Conservation (phyloP, 2,329 filamentous ascomycete species). For the Fusarium sp. region DNA sequence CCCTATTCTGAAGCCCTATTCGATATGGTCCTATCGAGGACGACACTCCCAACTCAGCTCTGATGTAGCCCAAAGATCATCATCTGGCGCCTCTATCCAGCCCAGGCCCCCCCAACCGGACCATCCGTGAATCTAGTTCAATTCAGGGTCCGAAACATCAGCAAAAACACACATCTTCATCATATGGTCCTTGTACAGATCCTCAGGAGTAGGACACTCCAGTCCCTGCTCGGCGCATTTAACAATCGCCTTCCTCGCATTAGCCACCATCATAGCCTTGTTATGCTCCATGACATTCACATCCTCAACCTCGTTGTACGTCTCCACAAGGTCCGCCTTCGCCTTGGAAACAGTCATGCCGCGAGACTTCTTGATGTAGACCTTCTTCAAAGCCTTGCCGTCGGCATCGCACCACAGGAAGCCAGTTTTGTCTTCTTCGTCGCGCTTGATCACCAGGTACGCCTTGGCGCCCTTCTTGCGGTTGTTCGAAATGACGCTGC, state of each 20-base stretch:
- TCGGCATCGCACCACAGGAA: constrained; percentile 10
- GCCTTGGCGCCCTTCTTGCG: constrained; percentile 1
- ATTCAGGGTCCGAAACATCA: background rate
- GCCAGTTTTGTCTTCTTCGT: background rate
- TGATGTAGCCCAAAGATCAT: no score
- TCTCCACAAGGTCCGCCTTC: background rate
- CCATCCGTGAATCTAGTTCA: background rate
- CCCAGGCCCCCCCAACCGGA: rapidly evolving
- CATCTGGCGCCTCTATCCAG: rapidly evolving
- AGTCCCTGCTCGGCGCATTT: background rate
- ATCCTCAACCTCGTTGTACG: background rate
- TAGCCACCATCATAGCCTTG: background rate
- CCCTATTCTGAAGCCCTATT: background rate
- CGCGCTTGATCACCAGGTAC: background rate
- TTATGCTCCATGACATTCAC: background rate
- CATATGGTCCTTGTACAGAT: background rate
- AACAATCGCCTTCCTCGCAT: background rate
- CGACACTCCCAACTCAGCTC: background rate
- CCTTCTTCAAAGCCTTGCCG: background rate
- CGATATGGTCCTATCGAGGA: no score
- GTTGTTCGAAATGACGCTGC: background rate
- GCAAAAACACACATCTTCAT: background rate
- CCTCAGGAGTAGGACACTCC: background rate
- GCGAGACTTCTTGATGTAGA: background rate
- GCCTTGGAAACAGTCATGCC: rapidly evolving